Evolutionary conservation across 1,284 basidiomycete species (phyloP), one percentile per base, ranked within the genome.

Genomic region (Chiua sp.): DNA sequence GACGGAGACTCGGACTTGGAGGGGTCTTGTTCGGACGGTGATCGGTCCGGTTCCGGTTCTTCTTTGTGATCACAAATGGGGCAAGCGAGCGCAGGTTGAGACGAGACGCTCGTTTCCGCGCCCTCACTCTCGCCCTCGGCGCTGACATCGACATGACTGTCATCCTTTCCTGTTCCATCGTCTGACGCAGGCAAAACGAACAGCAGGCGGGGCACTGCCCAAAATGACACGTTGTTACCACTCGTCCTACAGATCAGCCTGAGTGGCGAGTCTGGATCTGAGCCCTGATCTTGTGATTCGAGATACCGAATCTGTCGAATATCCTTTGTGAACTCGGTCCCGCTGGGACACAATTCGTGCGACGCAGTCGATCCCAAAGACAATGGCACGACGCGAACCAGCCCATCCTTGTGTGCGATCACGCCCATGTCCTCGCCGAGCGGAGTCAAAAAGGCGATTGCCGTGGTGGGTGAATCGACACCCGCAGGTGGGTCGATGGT

Each of bases 221-320:
- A 63, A 52, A 63, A 53, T 8, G 62, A 53, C 3, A 63, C 53
- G 1, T 39, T 42, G 23, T 55, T 46, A 6, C 51, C 51, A 6
- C 8, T 33, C 26, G 61, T 55, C 30, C 37, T 63, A 35, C 62
- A 63, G n/a, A 47, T 53, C 33, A 63, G 47, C n/a, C 7, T 50
- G 20, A 50, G 28, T 6, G 53, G 37, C n/a, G 11, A 3, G 26
- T 26, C 26, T 26, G 32, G 4, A n/a, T 42, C 39, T 42, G 39
- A 42, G 20, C 39, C 39, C 20, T 42, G 39, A 15, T 60, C 57
- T 35, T 63, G 47, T 20, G 37, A 53, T 18, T 16, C 37, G 11
- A 32, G 32, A 32, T 32, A 63, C 39, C 30, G 32, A 26, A 63
- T n/a, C 5, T 51, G 23, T 13, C 12, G 8, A 37, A 60, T 18